Evolutionary conservation across 345 rosid genomes (phyloP), one percentile per base, ranked within the genome.

Genomic region (Moricandia arvensis): DNA sequence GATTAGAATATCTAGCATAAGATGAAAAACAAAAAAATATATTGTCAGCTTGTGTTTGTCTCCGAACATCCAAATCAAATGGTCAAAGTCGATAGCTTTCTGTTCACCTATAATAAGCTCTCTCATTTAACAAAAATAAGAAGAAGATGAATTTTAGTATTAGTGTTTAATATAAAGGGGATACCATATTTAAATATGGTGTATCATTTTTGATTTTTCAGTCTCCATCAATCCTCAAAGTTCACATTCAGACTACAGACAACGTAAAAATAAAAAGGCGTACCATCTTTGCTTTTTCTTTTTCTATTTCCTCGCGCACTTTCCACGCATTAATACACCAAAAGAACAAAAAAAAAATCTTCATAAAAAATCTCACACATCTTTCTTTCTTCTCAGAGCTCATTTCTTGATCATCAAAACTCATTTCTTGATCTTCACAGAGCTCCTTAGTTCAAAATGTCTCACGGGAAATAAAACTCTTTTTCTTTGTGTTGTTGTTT

Each of bases 191-290:
- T 47, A 31, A 63, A 34, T 64, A 63, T 55, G 10, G 6, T 55
- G 47, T 5, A 24, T 51, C 41, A 64, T 68, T 33, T 38, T 62
- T 69, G 58, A 41, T 69, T 63, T 62, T 41, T 29, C 65, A 54
- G 70, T 55, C 75, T 71, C 65, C 51, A 77, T 70, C 80, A 77
- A 64, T 63, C 72, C 67, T 71, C 75, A 64, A 77, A 77, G 76
- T 71, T 77, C 66, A 77, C 72, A 63, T 62, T 77, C 71, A 70
- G 67, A 57, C 54, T 11, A 30, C 60, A 70, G 71, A 69, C 70
- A 77, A 71, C 71, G 80, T 76, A 70, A 76, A 70, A 76, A 67
- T 8, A 58, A 59, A 75, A 76, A 69, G 8, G 57, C 71, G 72
- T 70, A 77, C 75, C 24, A 63, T 64, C 61, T 71, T 70, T 45